Base-by-base conservation (phyloP, 2,329 filamentous ascomycete genomes). In the Stagonosporopsis cucurbitacearum region DNA sequence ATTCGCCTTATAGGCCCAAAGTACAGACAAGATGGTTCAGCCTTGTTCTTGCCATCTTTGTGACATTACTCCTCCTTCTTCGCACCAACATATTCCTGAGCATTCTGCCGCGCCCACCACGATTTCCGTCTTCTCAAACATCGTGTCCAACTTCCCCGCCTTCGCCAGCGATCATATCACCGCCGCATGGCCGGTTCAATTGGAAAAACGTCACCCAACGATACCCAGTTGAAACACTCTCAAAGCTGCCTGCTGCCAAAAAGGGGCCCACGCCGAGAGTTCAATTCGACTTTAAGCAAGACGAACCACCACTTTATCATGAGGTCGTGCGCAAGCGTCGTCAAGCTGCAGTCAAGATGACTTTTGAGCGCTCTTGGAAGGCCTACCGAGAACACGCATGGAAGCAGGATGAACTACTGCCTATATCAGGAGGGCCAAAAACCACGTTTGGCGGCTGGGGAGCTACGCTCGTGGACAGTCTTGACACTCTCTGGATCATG, bases 371-470 rank as follows among this genome's bases (percentile, higher is more conserved):
- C 63, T 86, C 90, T 0, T 97, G 93, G 93, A 77, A 78, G 2
- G 90, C 89, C 28, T 97, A 97, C 75, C 88, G 85, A 68, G 81
- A 86, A 57, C 82, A 86, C 63, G 93, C 92, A 6, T 94, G 90
- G 85, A 85, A 86, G 58, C 89, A 94, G 67, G 94, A 97, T 69
- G 93, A 97, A 77, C 77, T 97, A 22, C 81, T 78, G 36, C 93
- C 93, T 3, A 79, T 95, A 6, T 83, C 84, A 26, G 87, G 86
- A 51, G 78, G 77, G 15, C 84, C 80, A 59, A 84, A 85, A 11
- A 90, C 96, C 67, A 90, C 91, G 0, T 96, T 96, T 75, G 94
- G 91, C 71, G 92, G 90, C 41, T 96, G 92, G 92, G 90, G 89
- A 9, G 91, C 91, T 12, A 94, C 92, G 0, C 73, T 96, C 52